Evolutionary conservation across 345 rosid species (phyloP).

Genomic region (Microcos paniculata): DNA sequence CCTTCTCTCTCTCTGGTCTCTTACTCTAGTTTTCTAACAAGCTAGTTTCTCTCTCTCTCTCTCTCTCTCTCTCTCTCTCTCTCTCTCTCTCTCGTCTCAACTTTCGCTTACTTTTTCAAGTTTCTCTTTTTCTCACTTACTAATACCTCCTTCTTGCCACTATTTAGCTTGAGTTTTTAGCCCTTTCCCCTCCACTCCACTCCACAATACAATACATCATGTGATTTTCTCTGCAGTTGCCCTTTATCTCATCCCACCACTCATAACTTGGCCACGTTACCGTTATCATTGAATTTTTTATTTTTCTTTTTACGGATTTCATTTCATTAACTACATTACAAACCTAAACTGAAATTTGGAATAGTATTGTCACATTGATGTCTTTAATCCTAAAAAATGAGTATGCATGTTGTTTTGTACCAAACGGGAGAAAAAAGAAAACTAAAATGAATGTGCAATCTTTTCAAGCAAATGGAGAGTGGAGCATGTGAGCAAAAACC

Average conservation of each 20-base stretch:
- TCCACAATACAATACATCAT: no score
- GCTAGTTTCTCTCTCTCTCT: not conserved
- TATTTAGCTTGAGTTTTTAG: not conserved
- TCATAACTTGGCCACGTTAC: not conserved
- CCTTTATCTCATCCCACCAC: constrained; percentile 5
- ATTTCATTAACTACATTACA: no score
- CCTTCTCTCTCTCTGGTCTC: constrained; percentile 12
- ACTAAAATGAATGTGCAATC: no score
- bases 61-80: constrained; percentile 9
- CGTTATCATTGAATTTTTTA: no score
- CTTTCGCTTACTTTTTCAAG: not conserved
- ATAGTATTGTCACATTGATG: not conserved
- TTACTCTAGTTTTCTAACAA: not conserved
- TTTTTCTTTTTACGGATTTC: no score
- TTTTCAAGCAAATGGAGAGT: no score
- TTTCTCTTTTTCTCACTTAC: not conserved
- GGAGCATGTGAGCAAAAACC: no score
- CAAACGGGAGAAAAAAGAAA: no score
- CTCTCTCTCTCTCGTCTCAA: not conserved
- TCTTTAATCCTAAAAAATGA: no score
- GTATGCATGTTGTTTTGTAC: no score
- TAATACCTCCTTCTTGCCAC: no score
- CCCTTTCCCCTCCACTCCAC: not conserved
- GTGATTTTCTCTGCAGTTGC: constrained; percentile 9
- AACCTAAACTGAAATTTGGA: not conserved